Percentiles rank a stretch among this genome's conserved stretches.
Conservation (phyloP, 2,329 filamentous ascomycete genomes). For the Arthrobotrys conoides region DNA sequence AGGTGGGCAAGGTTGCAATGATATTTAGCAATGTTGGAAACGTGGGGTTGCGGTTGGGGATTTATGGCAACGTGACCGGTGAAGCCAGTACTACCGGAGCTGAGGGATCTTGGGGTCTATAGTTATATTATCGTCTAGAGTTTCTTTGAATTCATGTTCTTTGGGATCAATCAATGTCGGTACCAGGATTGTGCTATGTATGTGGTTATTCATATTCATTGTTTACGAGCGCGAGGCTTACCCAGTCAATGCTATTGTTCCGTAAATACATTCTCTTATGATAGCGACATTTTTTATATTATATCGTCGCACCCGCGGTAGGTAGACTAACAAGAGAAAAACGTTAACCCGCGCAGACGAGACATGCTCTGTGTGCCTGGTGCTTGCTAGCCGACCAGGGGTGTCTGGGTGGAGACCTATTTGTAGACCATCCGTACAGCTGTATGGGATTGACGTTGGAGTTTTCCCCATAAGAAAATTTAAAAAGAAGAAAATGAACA, state of each 20-base stretch:
- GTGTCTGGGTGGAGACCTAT: slow-evolving; percentile 34
- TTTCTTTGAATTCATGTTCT: slow-evolving; percentile 2
- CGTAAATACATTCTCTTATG: neutral
- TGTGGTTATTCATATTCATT: neutral
- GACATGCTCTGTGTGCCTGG: slow-evolving; percentile 12
- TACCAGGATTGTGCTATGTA: neutral
- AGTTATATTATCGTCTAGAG: neutral
- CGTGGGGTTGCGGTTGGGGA: slow-evolving; percentile 19
- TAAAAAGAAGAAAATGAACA: neutral
- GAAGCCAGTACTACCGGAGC: neutral
- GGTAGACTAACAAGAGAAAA: neutral
- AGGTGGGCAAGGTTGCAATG: slow-evolving; percentile 13
- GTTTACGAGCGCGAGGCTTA: neutral
- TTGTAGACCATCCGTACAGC: slow-evolving; percentile 37
- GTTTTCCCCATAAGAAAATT: slow-evolving; percentile 25
- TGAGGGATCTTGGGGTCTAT: neutral
- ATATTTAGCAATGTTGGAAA: slow-evolving; percentile 23
- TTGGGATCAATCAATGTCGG: neutral
- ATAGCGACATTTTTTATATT: slow-evolving; percentile 28
- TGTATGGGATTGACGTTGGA: slow-evolving; percentile 25
- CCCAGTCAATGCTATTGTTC: slow-evolving; percentile 16
- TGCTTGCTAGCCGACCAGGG: slow-evolving; percentile 26
- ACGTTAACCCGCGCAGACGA: slow-evolving; percentile 17
- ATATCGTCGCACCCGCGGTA: slow-evolving; percentile 22
- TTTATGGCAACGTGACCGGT: slow-evolving; percentile 1